Evolutionary conservation across 305 asterid species (phyloP), one percentile per base, ranked within the genome.

Genomic region (Rubia peregrina): DNA sequence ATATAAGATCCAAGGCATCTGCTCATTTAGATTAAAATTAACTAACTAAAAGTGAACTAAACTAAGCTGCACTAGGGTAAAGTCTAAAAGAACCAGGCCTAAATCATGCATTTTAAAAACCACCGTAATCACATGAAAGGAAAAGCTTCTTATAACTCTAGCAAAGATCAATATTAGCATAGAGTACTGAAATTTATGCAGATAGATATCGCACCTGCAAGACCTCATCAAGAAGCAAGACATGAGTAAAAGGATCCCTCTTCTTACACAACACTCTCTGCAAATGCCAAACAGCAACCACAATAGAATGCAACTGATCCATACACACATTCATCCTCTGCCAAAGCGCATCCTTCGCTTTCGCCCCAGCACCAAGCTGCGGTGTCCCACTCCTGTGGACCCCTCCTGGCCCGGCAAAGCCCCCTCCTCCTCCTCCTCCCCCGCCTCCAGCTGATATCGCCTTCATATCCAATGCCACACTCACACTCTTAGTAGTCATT

Each of bases 251-350:
- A 7, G 97, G 98, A 77, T 92, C 98, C 74, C 94, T 80, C 83
- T 92, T 92, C 93, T 92, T 92, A 7, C 97, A 87, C 83, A 90
- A 78, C 73, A 92, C 97, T 74, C 98, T 87, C 85, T 92, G 98
- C 84, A 92, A 84, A 80, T 92, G 98, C 97, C 98, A 92, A 80
- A 92, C 87, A 12, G 90, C 92, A 48, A 90, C 88, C 77, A 92
- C 86, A 74, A 87, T 81, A 1, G 95, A 86, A 81, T 90, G 98
- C 56, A 90, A 76, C 72, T 87, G 95, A 72, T 90, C 98, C 91
- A 92, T 87, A 80, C 95, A 92, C 70, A 77, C 79, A 76, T 75
- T 88, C 90, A 92, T 80, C 85, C 96, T 90, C 87, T 83, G 91
- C 98, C 98, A 92, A 66, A 92, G 88, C 1, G 96, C 96, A 44